Percentiles rank a stretch among this genome's conserved stretches.
These are phyloP conservation scores for Sugiyamaella floridensis DNA, from an alignment of 805 yeast species.

Conservation along the genomic window DNA sequence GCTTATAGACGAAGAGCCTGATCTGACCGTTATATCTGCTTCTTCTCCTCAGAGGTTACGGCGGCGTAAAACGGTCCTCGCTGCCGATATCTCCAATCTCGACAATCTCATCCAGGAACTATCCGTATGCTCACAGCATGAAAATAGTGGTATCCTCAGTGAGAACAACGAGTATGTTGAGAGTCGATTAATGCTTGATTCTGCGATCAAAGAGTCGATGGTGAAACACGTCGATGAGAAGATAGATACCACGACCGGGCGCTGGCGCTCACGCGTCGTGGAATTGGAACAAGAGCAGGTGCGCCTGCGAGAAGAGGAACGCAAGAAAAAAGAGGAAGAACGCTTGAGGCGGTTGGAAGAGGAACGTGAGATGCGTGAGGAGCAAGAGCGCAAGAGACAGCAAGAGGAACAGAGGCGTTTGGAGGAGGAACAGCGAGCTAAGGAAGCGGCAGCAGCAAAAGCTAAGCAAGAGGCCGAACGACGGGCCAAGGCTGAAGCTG, in stretches of 20 bases:
- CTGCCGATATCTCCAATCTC: not conserved
- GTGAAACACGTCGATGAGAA: not conserved
- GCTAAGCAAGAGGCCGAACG: conserved; percentile 11
- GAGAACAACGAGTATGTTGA: not conserved
- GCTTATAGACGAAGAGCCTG: not conserved
- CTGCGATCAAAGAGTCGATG: not conserved
- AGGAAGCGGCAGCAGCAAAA: conserved; percentile 12
- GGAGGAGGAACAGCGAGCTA: conserved; percentile 12
- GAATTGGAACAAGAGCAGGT: not conserved
- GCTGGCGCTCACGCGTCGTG: conserved; percentile 1
- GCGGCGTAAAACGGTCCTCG: not conserved
- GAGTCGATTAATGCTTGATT: not conserved
- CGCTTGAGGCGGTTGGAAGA: conserved; percentile 7
- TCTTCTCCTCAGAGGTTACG: not conserved
- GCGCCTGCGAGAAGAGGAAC: conserved; percentile 3
- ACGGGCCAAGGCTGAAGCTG: conserved; percentile 23
- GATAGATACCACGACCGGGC: not conserved
- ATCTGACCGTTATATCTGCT: not conserved
- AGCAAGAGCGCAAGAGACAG: conserved; percentile 6
- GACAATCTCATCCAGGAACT: not conserved
- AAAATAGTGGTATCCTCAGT: not conserved
- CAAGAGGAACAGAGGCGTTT: conserved; percentile 8
- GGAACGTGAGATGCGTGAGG: conserved; percentile 4
- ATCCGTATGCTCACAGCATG: not conserved
- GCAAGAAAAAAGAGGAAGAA: conserved; percentile 3